These are phyloP conservation scores for Suillus spraguei DNA, from an alignment of 768 basidiomycete genomes.

Conservation along the genomic window DNA sequence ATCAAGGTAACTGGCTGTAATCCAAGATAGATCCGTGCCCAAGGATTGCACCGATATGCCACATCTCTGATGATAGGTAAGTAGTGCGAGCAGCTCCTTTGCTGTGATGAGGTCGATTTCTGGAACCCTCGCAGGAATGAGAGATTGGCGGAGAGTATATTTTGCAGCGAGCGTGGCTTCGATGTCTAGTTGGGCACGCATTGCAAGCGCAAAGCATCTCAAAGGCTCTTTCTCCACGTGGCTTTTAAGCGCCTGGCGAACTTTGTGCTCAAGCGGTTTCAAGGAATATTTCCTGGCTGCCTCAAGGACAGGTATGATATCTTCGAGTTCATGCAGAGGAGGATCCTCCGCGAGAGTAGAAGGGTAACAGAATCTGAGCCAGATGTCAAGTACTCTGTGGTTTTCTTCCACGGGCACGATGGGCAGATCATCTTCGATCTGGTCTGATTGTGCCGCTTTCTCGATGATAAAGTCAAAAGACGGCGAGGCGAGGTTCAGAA, in stretches of 20 bases:
- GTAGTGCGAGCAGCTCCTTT: slow-evolving; percentile 19
- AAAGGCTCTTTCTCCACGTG: slow-evolving; percentile 22
- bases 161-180: slow-evolving; percentile 26
- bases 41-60: slow-evolving; percentile 3
- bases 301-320: slow-evolving; percentile 8
- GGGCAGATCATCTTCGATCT: slow-evolving; percentile 12
- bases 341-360: slow-evolving; percentile 16
- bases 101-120: slow-evolving; percentile 28
- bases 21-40: slow-evolving; percentile 13
- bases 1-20: not conserved
- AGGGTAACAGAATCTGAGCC: slow-evolving; percentile 17
- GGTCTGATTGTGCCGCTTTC: slow-evolving; percentile 20
- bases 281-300: slow-evolving; percentile 13
- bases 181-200: slow-evolving; percentile 21
- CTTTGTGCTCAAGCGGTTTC: slow-evolving; percentile 11
- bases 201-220: slow-evolving; percentile 29
- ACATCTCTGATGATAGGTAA: slow-evolving; percentile 16
- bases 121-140: slow-evolving; percentile 19
- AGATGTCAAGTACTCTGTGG: slow-evolving; percentile 15
- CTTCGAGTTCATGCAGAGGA: slow-evolving; percentile 5
- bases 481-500: slow-evolving; percentile 39
- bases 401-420: slow-evolving; percentile 14
- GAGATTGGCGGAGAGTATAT: slow-evolving; percentile 24
- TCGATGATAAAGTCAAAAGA: slow-evolving; percentile 38
- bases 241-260: slow-evolving; percentile 20